These are phyloP conservation scores for Epichloe bromicola DNA, from an alignment of 2,329 filamentous ascomycete species.

Conservation along the genomic window DNA sequence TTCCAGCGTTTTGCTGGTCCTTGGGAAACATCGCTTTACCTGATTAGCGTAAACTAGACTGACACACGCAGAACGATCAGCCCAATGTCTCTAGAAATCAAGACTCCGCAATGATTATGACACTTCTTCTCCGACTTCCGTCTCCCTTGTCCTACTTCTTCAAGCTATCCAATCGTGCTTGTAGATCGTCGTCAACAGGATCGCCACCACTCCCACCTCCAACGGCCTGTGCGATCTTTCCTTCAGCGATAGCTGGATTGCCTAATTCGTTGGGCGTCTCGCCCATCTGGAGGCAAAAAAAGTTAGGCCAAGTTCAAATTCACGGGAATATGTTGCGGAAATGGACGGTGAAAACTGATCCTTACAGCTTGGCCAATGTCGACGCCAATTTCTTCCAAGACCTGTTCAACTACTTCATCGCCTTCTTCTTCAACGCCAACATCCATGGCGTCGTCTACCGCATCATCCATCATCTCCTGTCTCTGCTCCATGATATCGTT, in stretches of 20 bases:
- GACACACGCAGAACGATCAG: neutral
- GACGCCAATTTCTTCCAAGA: constrained; percentile 91
- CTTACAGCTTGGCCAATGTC: constrained; percentile 81
- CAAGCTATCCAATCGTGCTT: constrained; percentile 83
- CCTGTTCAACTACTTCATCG: constrained; percentile 92
- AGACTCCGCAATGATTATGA: neutral
- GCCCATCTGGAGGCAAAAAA: constrained; percentile 52
- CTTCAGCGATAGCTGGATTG: constrained; percentile 57
- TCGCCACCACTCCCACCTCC: constrained; percentile 44
- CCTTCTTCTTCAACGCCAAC: constrained; percentile 84
- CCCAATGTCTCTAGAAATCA: neutral
- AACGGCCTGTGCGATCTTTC: constrained; percentile 74
- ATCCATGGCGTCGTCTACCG: constrained; percentile 92
- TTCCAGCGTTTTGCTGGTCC: neutral
- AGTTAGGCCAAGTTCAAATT: neutral
- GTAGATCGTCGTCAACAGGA: constrained; percentile 78
- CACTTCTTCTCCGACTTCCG: neutral
- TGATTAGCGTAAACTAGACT: neutral
- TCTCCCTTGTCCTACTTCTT: constrained; percentile 31
- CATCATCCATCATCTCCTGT: constrained; percentile 99
- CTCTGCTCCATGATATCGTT: constrained; percentile 99
- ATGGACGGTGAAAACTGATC: neutral
- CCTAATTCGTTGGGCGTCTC: constrained; percentile 82
- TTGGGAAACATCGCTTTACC: neutral
- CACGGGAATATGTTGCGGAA: neutral